Conservation (phyloP, 306 rosid species). For the Luffa acutangula region DNA sequence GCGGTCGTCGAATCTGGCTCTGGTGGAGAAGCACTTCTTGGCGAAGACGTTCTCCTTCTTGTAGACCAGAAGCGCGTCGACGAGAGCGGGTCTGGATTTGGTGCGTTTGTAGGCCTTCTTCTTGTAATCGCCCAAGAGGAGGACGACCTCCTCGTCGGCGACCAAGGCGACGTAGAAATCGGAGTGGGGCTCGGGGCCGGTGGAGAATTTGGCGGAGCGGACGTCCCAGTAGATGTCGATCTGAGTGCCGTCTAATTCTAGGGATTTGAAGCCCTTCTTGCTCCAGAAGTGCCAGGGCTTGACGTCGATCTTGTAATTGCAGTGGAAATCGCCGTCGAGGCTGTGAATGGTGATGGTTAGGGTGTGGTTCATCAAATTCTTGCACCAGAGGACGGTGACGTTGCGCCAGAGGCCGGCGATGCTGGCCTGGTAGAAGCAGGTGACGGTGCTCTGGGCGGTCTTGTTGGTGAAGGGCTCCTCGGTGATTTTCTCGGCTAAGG, state of each 20-base stretch:
- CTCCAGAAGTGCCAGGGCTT: slow-evolving; percentile 86
- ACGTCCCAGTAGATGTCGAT: slow-evolving; percentile 78
- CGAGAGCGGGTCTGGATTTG: slow-evolving; percentile 36
- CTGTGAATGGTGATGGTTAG: slow-evolving; percentile 45
- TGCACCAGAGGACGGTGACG: slow-evolving; percentile 60
- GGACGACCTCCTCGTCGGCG: slow-evolving; percentile 59
- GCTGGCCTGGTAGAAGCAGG: slow-evolving; percentile 48
- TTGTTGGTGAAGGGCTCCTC: slow-evolving; percentile 56
- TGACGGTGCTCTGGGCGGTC: slow-evolving; percentile 68
- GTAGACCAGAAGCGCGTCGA: slow-evolving; percentile 35
- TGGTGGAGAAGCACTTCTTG: slow-evolving; percentile 59
- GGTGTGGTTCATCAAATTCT: slow-evolving; percentile 55
- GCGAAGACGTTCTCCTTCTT: slow-evolving; percentile 78
- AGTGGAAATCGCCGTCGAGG: slow-evolving; percentile 36
- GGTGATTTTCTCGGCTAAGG: slow-evolving; percentile 45
- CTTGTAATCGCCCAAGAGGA: slow-evolving; percentile 70
- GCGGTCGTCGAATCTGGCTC: slow-evolving; percentile 51
- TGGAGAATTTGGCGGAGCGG: slow-evolving; percentile 45
- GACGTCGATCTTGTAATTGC: slow-evolving; percentile 56
- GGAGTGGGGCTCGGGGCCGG: slow-evolving; percentile 53
- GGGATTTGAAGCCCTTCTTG: slow-evolving; percentile 67
- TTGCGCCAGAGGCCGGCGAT: slow-evolving; percentile 54
- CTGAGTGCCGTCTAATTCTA: slow-evolving; percentile 41
- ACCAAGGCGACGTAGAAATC: slow-evolving; percentile 64
- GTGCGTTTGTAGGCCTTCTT: slow-evolving; percentile 85